Evolutionary conservation across 331 rosid species (phyloP), one percentile per base, ranked within the genome.

Genomic region (Malus hybrid): DNA sequence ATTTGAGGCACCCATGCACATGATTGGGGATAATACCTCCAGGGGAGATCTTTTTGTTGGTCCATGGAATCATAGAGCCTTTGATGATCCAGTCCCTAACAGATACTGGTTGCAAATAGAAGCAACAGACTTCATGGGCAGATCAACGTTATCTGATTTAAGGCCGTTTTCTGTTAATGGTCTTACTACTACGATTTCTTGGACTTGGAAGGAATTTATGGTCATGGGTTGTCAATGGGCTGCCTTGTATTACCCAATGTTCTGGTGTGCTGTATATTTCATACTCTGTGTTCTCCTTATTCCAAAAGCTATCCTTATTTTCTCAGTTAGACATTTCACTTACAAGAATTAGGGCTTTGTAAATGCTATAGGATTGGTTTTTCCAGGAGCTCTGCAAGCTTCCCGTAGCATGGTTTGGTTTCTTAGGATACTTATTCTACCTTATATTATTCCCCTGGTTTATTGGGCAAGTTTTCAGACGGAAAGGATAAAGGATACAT

Each of bases 191-290:
- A 87, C 78, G 86, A 20, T 85, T 82, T 85, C 96, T 16, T 92
- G 97, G 99, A 87, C 92, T 77, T 94, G 99, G 99, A 87, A 61
- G 77, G 99, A 92, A 83, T 92, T 94, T 82, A 64, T 70, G 48
- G 92, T 92, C 79, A 92, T 94, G 97, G 99, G 97, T 42, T 84
- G 88, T 80, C 97, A 94, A 83, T 94, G 91, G 97, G 87, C 87
- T 73, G 80, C 92, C 74, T 71, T 92, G 29, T 94, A 90, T 76
- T 90, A 84, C 73, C 97, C 99, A 34, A 32, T 92, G 33, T 68
- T 92, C 78, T 92, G 93, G 91, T 87, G 83, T 56, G 74, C 85
- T 82, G 73, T 90, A 19, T 85, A 44, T 82, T 62, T 79, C 70
- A 59, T 85, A 73, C 75, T 87, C 63, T 70, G 83, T 61, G 57